phyloP scores from a whole-genome alignment of 805 yeast species.

The Candida hungchunana region DNA sequence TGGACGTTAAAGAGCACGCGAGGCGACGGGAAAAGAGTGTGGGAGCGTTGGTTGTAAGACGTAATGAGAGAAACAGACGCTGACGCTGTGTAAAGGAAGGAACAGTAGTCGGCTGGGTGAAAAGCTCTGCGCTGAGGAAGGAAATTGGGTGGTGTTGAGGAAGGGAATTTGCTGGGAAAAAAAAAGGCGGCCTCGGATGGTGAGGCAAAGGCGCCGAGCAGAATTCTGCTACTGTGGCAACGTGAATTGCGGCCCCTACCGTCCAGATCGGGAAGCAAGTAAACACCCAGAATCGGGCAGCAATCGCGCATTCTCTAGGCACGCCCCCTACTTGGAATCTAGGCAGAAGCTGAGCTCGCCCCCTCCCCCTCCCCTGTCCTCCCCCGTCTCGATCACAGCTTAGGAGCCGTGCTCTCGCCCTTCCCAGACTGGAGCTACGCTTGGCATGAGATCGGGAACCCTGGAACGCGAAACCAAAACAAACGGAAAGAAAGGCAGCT shows the following conservation, averaged over 20 bases:
- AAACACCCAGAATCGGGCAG: conserved; percentile 1
- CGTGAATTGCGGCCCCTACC: conserved; percentile 3
- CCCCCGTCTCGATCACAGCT: too few relatives aligned
- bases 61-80: conserved; percentile 5
- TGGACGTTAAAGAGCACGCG: conserved; percentile 4
- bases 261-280: conserved; percentile 7
- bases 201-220: conserved; percentile 1
- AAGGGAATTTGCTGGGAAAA: conserved; percentile 2
- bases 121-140: conserved; percentile 5
- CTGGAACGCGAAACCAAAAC: too few relatives aligned
- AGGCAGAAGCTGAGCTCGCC: too few relatives aligned
- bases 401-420: too few relatives aligned
- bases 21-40: conserved; percentile 10
- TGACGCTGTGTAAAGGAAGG: conserved; percentile 30
- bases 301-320: not conserved
- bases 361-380: too few relatives aligned
- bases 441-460: too few relatives aligned
- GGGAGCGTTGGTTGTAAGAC: conserved; percentile 2
- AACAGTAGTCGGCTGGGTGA: conserved; percentile 29
- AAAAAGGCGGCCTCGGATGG: conserved; percentile 4
- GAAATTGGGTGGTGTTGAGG: not conserved
- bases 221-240: not conserved
- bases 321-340: not conserved
- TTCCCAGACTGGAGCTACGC: too few relatives aligned
- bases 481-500: too few relatives aligned